These are phyloP conservation scores for Sarocladium brachiariae DNA, from an alignment of 2,329 filamentous ascomycete genomes.

Conservation along the genomic window DNA sequence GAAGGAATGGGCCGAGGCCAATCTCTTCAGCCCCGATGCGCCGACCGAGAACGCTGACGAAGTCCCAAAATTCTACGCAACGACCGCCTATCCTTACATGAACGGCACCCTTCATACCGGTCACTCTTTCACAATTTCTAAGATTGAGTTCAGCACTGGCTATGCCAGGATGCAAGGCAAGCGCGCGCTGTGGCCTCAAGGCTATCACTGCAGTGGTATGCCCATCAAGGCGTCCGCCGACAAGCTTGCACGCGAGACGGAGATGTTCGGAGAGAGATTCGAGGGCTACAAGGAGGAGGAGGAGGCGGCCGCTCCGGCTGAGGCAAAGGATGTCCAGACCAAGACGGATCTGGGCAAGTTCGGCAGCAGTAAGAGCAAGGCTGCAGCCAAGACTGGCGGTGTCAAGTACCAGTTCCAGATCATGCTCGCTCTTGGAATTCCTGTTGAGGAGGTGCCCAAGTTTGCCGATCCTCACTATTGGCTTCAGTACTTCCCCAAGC, in stretches of 20 bases:
- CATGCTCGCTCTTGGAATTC: slow-evolving; percentile 85
- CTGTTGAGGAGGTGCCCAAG: slow-evolving; percentile 79
- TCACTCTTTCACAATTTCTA: slow-evolving; percentile 85
- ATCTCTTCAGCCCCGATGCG: slow-evolving; percentile 78
- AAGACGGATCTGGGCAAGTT: slow-evolving; percentile 85
- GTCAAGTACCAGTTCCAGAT: slow-evolving; percentile 93
- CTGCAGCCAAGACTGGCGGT: slow-evolving; percentile 80
- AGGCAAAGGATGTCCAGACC: slow-evolving; percentile 39
- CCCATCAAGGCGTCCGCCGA: slow-evolving; percentile 97
- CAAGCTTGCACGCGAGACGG: slow-evolving; percentile 85
- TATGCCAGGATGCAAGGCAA: slow-evolving; percentile 89
- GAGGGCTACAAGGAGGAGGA: slow-evolving; percentile 64
- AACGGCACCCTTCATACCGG: slow-evolving; percentile 86
- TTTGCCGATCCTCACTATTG: slow-evolving; percentile 90
- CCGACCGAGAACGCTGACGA: slow-evolving; percentile 75
- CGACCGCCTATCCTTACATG: slow-evolving; percentile 57
- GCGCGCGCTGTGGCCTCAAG: slow-evolving; percentile 78
- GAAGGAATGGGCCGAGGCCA: slow-evolving; percentile 45
- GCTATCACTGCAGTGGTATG: slow-evolving; percentile 92
- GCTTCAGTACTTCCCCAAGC: slow-evolving; percentile 73
- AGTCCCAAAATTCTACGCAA: slow-evolving; percentile 83
- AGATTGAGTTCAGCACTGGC: slow-evolving; percentile 86
- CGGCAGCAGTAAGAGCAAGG: slow-evolving; percentile 86
- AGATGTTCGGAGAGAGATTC: slow-evolving; percentile 82
- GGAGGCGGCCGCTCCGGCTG: slow-evolving; percentile 36